phyloP scores from a whole-genome alignment of 345 rosid genomes.

The Camelina laxa region DNA sequence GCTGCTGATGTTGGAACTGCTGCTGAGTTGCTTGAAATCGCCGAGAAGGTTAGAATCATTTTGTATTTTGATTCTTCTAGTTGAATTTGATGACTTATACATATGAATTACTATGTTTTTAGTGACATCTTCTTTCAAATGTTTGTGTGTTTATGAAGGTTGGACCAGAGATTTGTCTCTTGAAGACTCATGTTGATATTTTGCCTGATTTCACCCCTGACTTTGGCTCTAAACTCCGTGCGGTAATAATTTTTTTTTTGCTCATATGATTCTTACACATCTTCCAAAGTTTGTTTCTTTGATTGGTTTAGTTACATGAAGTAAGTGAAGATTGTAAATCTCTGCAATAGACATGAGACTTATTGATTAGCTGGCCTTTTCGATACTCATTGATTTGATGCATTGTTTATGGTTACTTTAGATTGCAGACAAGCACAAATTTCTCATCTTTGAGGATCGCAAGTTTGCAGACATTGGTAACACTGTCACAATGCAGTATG shows the following conservation, averaged over 20 bases:
- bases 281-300: not conserved
- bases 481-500: slow-evolving; percentile 98
- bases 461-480: slow-evolving; percentile 99
- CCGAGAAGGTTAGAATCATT: slow-evolving; percentile 64
- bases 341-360: not conserved
- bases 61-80: not conserved
- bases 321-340: not conserved
- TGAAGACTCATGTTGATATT: slow-evolving; percentile 98
- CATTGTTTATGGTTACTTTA: slow-evolving; percentile 28
- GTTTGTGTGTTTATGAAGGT: slow-evolving; percentile 56
- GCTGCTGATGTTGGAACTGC: slow-evolving; percentile 98
- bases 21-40: slow-evolving; percentile 81
- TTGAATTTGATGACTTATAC: not conserved
- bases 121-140: slow-evolving; percentile 5
- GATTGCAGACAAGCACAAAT: slow-evolving; percentile 91
- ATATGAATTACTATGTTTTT: not conserved
- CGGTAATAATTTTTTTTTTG: too few relatives aligned
- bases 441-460: slow-evolving; percentile 93
- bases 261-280: too few relatives aligned
- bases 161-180: slow-evolving; percentile 91
- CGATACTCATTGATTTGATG: too few relatives aligned
- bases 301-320: not conserved
- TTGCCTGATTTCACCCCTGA: slow-evolving; percentile 91
- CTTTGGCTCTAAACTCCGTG: slow-evolving; percentile 85
- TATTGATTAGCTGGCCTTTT: not conserved